Base-by-base conservation (phyloP, 163 green algal species). In the Prototheca wickerhamii region DNA sequence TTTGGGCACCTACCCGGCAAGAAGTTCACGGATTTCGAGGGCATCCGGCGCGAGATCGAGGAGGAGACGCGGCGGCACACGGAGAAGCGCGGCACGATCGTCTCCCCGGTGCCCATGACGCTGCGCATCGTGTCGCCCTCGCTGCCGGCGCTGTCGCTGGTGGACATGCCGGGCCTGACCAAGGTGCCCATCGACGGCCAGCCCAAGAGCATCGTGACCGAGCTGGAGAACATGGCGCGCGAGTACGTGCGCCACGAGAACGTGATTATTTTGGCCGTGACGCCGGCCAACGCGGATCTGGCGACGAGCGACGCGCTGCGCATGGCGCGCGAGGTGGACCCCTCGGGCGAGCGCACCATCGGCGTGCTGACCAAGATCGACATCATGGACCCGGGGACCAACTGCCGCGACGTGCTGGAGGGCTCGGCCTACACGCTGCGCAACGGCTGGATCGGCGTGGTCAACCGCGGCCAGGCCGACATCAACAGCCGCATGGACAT, bases 151-250 rank as follows among this genome's bases (percentile, higher is more conserved):
- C 74, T 97, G 28, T 95, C 88, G 0, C 74, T 97, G 59, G 87
- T 97, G 25, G 91, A 97, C 66, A 95, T 97, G 86, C 91, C 91
- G 65, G 90, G 89, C 49, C 69, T 96, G 35, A 96, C 90, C 34
- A 96, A 96, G 76, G 85, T 96, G 58, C 84, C 90, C 32, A 96
- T 96, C 68, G 90, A 96, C 58, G 90, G 90, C n/a, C 90, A 96
- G 85, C 90, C 90, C 12, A 77, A 79, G 61, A 87, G 71, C 74
- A 97, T 97, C 63, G 90, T 96, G 65, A 57, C 28, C 7, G 42
- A 51, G 43, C 43, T 51, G 23, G 61, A 65, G 31, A 72, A 76
- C 32, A 68, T 78, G 55, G 42, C 59, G 26, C 43, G 59, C 59
- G 61, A 65, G 31, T 78, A 80, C 40, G 70, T 78, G n/a, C 68